Base-by-base conservation (phyloP, 768 basidiomycete genomes). In the Calocera cornea region DNA sequence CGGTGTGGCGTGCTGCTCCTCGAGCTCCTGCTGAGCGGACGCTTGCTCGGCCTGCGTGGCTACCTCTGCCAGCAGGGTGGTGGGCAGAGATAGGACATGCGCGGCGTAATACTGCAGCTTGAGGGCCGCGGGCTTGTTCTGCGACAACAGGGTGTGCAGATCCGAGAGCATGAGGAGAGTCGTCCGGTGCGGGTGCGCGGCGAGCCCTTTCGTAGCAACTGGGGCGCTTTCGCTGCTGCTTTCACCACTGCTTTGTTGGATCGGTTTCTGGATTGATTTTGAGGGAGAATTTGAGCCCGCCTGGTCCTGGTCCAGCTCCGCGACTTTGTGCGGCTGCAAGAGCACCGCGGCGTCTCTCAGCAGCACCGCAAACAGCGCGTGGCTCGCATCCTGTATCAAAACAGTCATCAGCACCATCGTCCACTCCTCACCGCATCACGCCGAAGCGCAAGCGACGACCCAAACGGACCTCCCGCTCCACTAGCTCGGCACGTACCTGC, bases 71-170 rank as follows among this genome's bases (percentile, higher is more conserved):
- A 87, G 72, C 49, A 80, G 72, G 2, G 71, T 69, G 44, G 78
- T 71, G 0, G 87, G 82, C n/a, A 78, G 81, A 0, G 82, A 79
- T 24, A 83, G 68, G 7, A 86, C 73, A 70, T 87, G 83, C 7
- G 86, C 87, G 2, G 84, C 84, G 70, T 91, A 92, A 76, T 87
- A 92, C 16, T 79, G 74, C 29, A 90, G 70, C 76, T 90, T 92
- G 70, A 84, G 84, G 10, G 79, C 74, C 64, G 83, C 75, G 71
- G 82, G 83, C 64, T 77, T 79, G 64, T 68, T 64, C 36, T 65
- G 41, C 47, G 41, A 22, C 66, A 83, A 86, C 34, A 87, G 72
- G 10, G 70, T 70, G 40, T 74, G 70, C 16, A 87, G 66, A 76
- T 88, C 87, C 1, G 86, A 86, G 19, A 88, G 74, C 8, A 81